Base-by-base conservation (phyloP, 2,329 filamentous ascomycete species). In the Fusarium redolens region DNA sequence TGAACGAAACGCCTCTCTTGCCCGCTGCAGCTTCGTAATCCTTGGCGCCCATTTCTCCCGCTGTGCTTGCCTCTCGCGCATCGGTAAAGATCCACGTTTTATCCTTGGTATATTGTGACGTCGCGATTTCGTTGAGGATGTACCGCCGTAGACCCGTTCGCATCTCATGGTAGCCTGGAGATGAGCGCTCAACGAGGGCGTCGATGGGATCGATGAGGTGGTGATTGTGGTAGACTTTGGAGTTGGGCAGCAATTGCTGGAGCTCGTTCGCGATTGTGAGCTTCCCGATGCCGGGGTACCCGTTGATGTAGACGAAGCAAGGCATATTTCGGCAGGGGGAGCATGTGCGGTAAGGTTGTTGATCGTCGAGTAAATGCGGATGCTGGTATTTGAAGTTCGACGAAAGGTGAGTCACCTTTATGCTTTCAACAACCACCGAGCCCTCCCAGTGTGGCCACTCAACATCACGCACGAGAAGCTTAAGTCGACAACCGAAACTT, bases 231-330 rank as follows among this genome's bases (percentile, higher is more conserved):
- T 58, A 43, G 0, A 67, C 13, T 1, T 44, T 59, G 0, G 63
- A 41, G 25, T 7, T 6, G 1, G 33, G 13, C 0, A 63, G 51
- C 4, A 59, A 17, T 13, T 17, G 41, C 1, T 43, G 37, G 3
- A 69, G 40, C 28, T 61, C 60, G 4, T 13, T 50, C 4, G 61
- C 65, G 11, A 65, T 47, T 0, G 56, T 66, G 28, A 65, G 52
- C 43, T 61, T 65, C 9, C 65, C 61, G 13, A 66, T 35, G 3
- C 61, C 45, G 17, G 60, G 56, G 4, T 25, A 65, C 8, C 56
- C 61, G 20, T 63, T 67, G 54, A 70, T 52, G 31, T 63, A 61
- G 18, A 67, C 11, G 18, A 62, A 64, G 11, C 28, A 37, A 18
- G 25, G 18, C 38, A 55, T 54, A 0, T 38, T 41, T 18, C 25